phyloP scores from a whole-genome alignment of 2,329 filamentous ascomycete species.

The Ophiosphaerella herpotricha region DNA sequence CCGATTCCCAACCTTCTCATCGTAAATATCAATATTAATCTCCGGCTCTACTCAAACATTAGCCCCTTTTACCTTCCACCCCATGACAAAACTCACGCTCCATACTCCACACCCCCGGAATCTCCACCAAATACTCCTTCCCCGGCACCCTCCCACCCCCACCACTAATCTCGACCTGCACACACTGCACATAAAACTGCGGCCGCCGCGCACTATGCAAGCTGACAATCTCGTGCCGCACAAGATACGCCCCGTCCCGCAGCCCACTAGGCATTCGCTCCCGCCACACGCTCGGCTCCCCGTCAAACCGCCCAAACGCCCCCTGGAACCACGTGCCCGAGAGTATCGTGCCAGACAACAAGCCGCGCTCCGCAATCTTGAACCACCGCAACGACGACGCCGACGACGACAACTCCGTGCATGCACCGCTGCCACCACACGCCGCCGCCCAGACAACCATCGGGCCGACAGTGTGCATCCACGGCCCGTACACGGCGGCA shows the following conservation, averaged over 20 bases:
- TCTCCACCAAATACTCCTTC: conserved; percentile 30
- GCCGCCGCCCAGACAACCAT: conserved; percentile 29
- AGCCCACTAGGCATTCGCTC: conserved; percentile 27
- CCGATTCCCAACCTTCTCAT: conserved; percentile 18
- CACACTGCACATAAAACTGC: conserved; percentile 39
- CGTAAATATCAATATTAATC: conserved; percentile 38
- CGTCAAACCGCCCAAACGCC: conserved; percentile 30
- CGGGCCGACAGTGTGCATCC: conserved; percentile 38
- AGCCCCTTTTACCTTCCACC: no score
- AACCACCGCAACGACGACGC: conserved; percentile 22
- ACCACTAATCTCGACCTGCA: conserved; percentile 31
- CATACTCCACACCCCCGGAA: conserved; percentile 39
- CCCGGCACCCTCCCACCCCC: conserved; percentile 15
- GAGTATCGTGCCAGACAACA: conserved; percentile 25
- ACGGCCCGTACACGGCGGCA: conserved; percentile 33
- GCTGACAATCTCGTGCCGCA: conserved; percentile 36
- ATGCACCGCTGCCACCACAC: no score
- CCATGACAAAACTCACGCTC: conserved; percentile 24
- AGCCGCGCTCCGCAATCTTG: conserved; percentile 33
- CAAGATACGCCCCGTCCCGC: conserved; percentile 30
- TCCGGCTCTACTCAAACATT: conserved; percentile 25
- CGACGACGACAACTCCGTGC: no score
- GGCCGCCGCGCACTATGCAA: conserved; percentile 35
- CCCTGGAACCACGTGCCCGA: conserved; percentile 34
- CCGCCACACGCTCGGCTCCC: conserved; percentile 29